Conservation (phyloP, 1,284 basidiomycete species). For the Entoloma clypeatum region DNA sequence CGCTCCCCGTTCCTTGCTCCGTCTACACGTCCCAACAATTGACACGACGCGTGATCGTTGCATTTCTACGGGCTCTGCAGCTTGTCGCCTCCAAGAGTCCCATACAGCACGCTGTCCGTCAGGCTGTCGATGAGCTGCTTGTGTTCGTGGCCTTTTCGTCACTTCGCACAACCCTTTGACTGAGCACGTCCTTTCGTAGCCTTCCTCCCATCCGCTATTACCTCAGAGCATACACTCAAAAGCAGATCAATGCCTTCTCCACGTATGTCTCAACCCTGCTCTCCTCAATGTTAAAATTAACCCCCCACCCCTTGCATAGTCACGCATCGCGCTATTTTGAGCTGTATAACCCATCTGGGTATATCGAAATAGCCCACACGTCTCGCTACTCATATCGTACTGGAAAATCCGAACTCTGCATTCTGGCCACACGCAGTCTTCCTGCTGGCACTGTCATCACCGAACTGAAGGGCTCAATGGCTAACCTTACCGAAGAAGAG, state of each 20-base stretch:
- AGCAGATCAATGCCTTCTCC: constrained; percentile 83
- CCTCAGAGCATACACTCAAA: constrained; percentile 65
- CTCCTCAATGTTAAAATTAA: constrained; percentile 22
- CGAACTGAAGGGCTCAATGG: constrained; percentile 85
- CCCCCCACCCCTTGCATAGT: constrained; percentile 38
- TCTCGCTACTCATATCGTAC: constrained; percentile 79
- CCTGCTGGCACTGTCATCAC: constrained; percentile 70
- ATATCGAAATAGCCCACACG: constrained; percentile 84
- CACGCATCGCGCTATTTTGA: constrained; percentile 86
- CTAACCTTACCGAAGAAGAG: constrained; percentile 76
- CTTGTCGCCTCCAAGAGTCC: constrained; percentile 54
- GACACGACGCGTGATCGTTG: constrained; percentile 27
- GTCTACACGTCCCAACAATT: constrained; percentile 24
- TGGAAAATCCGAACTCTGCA: constrained; percentile 88
- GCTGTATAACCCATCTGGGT: constrained; percentile 75
- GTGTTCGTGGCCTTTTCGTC: constrained; percentile 50
- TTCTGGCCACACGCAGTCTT: constrained; percentile 77
- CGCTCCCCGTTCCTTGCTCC: constrained; percentile 33
- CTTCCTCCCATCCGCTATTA: constrained; percentile 71
- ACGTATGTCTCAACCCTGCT: constrained; percentile 51
- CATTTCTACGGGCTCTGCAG: constrained; percentile 34
- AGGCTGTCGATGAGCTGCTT: constrained; percentile 71
- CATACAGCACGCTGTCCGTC: constrained; percentile 52
- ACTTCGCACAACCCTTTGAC: constrained; percentile 16
- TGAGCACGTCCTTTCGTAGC: constrained; percentile 34